A percentile compares a stretch with the other conserved stretches of the same genome.
Evolutionary conservation across 2,329 filamentous ascomycete species (phyloP).

Genomic region (Lojkania enalia): DNA sequence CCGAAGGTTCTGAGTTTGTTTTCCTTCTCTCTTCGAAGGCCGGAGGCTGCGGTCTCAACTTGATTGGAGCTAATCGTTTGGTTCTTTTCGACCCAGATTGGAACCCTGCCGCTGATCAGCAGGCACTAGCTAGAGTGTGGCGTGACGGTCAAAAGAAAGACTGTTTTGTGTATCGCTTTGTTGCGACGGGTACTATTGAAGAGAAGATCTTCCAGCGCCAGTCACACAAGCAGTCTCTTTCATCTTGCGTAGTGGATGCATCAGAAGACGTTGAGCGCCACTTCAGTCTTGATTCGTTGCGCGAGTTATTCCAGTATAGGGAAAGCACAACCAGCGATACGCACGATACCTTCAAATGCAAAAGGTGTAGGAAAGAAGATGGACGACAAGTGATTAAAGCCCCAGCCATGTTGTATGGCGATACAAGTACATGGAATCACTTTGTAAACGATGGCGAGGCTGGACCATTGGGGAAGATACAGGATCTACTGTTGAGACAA

Average conservation of each 20-base stretch:
- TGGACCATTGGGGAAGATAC: conserved; percentile 75
- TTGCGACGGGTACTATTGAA: conserved; percentile 95
- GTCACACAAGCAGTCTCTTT: conserved; percentile 95
- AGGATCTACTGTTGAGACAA: conserved; percentile 87
- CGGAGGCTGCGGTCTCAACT: conserved; percentile 92
- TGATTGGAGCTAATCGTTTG: conserved; percentile 91
- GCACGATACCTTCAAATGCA: conserved; percentile 98
- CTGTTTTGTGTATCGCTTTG: conserved; percentile 99
- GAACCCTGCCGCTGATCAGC: conserved; percentile 97
- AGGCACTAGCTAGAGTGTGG: conserved; percentile 96
- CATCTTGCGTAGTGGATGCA: conserved; percentile 93
- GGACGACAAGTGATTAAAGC: conserved; percentile 88
- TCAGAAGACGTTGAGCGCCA: conserved; percentile 97
- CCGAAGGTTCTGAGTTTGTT: conserved; percentile 84
- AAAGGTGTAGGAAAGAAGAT: conserved; percentile 80
- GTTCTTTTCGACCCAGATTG: conserved; percentile 93
- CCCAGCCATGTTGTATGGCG: conserved; percentile 92
- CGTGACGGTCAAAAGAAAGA: conserved; percentile 99
- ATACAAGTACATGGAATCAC: conserved; percentile 99
- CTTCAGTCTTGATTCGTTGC: conserved; percentile 86
- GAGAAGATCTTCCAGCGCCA: conserved; percentile 99
- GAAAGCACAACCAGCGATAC: conserved; percentile 86
- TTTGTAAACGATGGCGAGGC: conserved; percentile 75
- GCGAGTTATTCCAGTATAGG: conserved; percentile 93
- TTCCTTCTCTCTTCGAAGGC: conserved; percentile 97